Percentiles rank a stretch among this genome's conserved stretches.
Evolutionary conservation across 805 yeast species (phyloP).

Genomic region (Metschnikowia koreensis): DNA sequence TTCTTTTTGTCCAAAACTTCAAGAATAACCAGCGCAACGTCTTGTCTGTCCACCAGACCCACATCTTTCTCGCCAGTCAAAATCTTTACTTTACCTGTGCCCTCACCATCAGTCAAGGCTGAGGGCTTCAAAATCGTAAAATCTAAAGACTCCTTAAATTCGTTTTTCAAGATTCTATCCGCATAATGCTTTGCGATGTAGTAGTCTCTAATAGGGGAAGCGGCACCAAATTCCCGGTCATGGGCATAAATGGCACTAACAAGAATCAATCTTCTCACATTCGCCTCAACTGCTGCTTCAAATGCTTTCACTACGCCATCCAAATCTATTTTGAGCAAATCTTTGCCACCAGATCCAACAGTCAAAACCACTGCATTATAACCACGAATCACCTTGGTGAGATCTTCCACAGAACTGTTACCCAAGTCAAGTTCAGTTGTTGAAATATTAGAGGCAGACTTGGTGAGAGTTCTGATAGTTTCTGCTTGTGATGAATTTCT

Average conservation of each 20-base stretch:
- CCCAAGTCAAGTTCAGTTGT: constrained; percentile 41
- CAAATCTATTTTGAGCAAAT: constrained; percentile 52
- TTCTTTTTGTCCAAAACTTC: constrained; percentile 33
- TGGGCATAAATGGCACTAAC: constrained; percentile 58
- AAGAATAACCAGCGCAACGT: constrained; percentile 51
- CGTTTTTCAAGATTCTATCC: constrained; percentile 43
- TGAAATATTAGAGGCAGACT: constrained; percentile 24
- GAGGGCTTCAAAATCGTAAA: constrained; percentile 62
- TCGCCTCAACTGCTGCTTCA: constrained; percentile 50
- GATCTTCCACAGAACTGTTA: constrained; percentile 29
- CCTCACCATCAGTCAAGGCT: constrained; percentile 35
- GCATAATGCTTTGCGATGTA: constrained; percentile 63
- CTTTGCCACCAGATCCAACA: constrained; percentile 64
- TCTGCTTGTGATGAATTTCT: constrained; percentile 46
- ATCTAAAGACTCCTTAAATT: constrained; percentile 39
- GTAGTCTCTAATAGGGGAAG: constrained; percentile 41
- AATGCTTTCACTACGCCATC: constrained; percentile 59
- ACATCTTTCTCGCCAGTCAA: constrained; percentile 22
- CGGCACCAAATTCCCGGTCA: constrained; percentile 41
- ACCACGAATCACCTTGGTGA: constrained; percentile 42
- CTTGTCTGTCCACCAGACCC: constrained; percentile 45
- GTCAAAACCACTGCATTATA: constrained; percentile 57
- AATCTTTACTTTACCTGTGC: constrained; percentile 44
- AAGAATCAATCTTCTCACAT: constrained; percentile 46
- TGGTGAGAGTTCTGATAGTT: constrained; percentile 37